Evolutionary conservation across 495 filamentous ascomycete genomes (phyloP), one percentile per base, ranked within the genome.

Genomic region (Corynascus novoguineensis): DNA sequence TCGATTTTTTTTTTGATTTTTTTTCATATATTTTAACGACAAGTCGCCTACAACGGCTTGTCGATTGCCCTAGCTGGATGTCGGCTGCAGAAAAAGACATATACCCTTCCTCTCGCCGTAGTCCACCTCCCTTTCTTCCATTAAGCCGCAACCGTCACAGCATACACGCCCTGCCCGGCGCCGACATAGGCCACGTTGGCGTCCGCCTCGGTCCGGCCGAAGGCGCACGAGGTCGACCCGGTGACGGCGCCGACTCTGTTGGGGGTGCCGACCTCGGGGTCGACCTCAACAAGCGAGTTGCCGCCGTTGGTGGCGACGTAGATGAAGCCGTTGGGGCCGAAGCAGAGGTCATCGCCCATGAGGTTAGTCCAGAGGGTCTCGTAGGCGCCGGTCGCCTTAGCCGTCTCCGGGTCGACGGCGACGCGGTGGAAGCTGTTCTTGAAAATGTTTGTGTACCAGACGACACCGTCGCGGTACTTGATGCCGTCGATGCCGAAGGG

Each of bases 371-470:
- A 75, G 32, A 74, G 61, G 32, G 72, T 73, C 0, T 60, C 61
- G 17, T 68, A 64, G 11, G 50, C 29, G 3, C 71, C 71, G 5
- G 63, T 65, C 1, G 70, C 58, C 60, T 71, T 69, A n/a, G 64
- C 74, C 4, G 74, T 71, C 12, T 51, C 60, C 3, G 68, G 50
- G 55, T 76, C 72, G 35, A 76, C 62, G 17, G 67, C 10, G 12
- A 75, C 55, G 55, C 68, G 70, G 61, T 75, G 65, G 57, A 76
- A 72, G 28, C 57, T 69, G 63, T 75, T 76, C 59, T 62, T 66
- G 60, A 73, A 73, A 61, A 76, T 71, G 59, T 76, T 76, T 44
- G 74, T 76, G 65, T 73, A 76, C 62, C 64, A 76, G 1, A 76
- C 55, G 10, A 60, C 59, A 27, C 67, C 64, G 49, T 73, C 63